Evolutionary conservation across 805 yeast species (phyloP), one percentile per base, ranked within the genome.

Genomic region (Lipomyces sp.): DNA sequence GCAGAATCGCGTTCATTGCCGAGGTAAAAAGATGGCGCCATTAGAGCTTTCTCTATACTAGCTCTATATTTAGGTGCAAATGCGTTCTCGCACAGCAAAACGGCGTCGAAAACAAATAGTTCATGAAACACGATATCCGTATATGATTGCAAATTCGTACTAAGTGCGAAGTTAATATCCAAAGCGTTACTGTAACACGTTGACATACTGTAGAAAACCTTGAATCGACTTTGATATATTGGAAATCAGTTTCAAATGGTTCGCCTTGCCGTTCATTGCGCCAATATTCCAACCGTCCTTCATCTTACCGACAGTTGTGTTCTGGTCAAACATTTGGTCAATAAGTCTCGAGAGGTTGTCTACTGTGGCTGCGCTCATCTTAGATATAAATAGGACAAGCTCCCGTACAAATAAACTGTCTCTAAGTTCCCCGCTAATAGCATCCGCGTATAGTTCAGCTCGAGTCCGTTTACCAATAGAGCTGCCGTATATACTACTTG

Each of bases 121-220:
- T 68, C 71, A 30, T 60, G 58, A 39, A 68, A 68, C 13, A 60
- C 57, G 24, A 66, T 63, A 8, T 63, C 60, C 29, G 57, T 18
- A 24, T 53, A 62, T 30, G 69, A 60, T 6, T 32, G n/a, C 61
- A 24, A n/a, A 42, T 42, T 42, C 48, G 48, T 24, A 24, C 48
- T 33, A 29, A n/a, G 24, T 13, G 35, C 50, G 8, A 32, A 48
- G 29, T 59, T 30, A 45, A 56, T 8, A 34, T 3, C 24, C 48
- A 24, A 42, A 42, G 24, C 24, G 7, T 15, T 42, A 4, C 5
- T 15, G 24, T 13, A 3, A 42, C 5, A n/a, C 3, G 3, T 15
- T 15, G 48, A 37, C 33, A 24, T 51, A 35, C 8, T 42, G 24
- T 7, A 63, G 30, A 32, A 51, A 57, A 18, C 45, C 37, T 18